Evolutionary conservation across 2,329 filamentous ascomycete genomes (phyloP).

Genomic region (Diaporthe vexans): DNA sequence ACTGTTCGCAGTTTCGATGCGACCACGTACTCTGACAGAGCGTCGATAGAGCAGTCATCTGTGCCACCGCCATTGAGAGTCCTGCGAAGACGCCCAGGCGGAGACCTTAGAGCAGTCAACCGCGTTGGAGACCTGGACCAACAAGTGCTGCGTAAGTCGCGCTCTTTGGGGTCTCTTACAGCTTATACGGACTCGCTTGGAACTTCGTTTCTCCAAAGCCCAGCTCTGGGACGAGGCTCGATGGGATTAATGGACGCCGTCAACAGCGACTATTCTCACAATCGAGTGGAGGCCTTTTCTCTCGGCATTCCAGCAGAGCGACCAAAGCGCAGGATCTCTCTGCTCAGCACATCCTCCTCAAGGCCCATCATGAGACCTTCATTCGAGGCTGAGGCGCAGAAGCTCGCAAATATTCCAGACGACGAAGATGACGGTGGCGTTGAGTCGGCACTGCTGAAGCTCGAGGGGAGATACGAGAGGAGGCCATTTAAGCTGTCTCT

Average conservation of each 20-base stretch:
- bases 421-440: slow-evolving; percentile 88
- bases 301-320: slow-evolving; percentile 70
- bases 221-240: slow-evolving; percentile 51
- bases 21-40: slow-evolving; percentile 66
- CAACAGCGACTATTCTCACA: slow-evolving; percentile 58
- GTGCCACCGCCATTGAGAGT: slow-evolving; percentile 70
- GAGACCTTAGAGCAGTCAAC: slow-evolving; percentile 78
- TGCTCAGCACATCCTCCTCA: slow-evolving; percentile 74
- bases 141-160: slow-evolving; percentile 64
- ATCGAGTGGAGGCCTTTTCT: slow-evolving; percentile 63
- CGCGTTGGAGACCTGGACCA: slow-evolving; percentile 74
- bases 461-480: slow-evolving; percentile 87
- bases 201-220: slow-evolving; percentile 68
- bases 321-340: slow-evolving; percentile 62
- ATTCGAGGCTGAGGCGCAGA: slow-evolving; percentile 90
- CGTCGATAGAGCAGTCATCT: slow-evolving; percentile 59
- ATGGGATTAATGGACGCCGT: slow-evolving; percentile 61
- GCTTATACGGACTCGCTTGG: slow-evolving; percentile 72
- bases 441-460: slow-evolving; percentile 90
- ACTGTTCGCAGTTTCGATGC: slow-evolving; percentile 74
- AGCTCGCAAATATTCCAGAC: slow-evolving; percentile 89
- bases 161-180: slow-evolving; percentile 71
- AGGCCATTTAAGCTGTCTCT: slow-evolving; percentile 59
- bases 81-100: slow-evolving; percentile 80
- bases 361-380: slow-evolving; percentile 78